phyloP scores from a whole-genome alignment of 352 stramenopile species.

The Pythium utonaiense region DNA sequence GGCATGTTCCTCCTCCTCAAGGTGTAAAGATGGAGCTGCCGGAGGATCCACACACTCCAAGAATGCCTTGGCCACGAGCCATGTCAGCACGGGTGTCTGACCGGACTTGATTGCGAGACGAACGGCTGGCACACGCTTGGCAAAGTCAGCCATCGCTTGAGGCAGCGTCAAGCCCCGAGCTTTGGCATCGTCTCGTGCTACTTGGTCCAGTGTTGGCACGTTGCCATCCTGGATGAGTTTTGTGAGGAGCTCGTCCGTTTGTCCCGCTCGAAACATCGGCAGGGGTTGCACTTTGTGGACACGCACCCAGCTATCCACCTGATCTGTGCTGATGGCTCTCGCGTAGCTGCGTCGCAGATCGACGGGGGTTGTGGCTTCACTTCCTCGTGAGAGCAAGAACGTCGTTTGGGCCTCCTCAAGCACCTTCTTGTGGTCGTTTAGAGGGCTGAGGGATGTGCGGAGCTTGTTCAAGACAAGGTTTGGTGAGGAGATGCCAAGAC shows the following conservation, averaged over 20 bases:
- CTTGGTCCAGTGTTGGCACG: not conserved
- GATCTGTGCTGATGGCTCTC: not conserved
- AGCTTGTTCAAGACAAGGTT: not conserved
- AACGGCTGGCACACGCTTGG: not conserved
- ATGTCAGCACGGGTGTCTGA: not conserved
- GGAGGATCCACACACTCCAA: not conserved
- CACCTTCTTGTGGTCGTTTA: not conserved
- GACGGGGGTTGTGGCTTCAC: not conserved
- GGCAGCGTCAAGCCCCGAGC: not conserved
- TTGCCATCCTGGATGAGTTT: not conserved
- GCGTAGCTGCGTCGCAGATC: not conserved
- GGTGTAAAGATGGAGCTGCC: not conserved
- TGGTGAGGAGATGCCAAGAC: not conserved
- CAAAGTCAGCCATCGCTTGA: not conserved
- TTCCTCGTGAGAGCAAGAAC: not conserved
- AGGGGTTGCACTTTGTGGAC: not conserved
- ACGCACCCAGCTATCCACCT: not conserved
- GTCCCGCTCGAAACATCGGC: not conserved
- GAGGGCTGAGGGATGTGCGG: not conserved
- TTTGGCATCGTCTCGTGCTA: not conserved
- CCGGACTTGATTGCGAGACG: not conserved
- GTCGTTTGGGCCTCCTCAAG: not conserved
- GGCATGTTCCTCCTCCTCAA: not conserved
- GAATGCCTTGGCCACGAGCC: not conserved
- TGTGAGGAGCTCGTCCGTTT: not conserved